Percentiles rank a stretch among this genome's conserved stretches.
Conservation (phyloP, 129 eudicot species). For the Escallonia rubra region DNA sequence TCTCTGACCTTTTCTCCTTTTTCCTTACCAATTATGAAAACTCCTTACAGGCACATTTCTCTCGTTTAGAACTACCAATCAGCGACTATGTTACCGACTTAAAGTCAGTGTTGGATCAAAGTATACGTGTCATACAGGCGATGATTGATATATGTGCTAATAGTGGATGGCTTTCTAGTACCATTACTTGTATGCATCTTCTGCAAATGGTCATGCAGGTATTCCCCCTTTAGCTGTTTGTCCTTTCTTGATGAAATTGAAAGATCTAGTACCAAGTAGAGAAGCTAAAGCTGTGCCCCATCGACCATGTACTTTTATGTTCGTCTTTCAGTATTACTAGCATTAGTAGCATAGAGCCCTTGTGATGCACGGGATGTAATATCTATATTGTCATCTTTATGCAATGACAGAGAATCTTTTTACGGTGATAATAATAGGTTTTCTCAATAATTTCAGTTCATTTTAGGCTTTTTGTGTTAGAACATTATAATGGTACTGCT, state of each 20-base stretch:
- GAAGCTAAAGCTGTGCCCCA: background rate
- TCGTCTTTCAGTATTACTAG: no score
- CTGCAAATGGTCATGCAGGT: conserved; percentile 99
- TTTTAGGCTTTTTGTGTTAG: no score
- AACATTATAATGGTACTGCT: no score
- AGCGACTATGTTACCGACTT: conserved; percentile 89
- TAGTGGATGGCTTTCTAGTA: conserved; percentile 97
- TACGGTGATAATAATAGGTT: no score
- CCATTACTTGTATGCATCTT: conserved; percentile 90
- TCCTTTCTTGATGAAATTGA: background rate
- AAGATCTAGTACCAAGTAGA: background rate
- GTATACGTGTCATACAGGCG: conserved; percentile 93
- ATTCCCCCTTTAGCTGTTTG: conserved; percentile 8
- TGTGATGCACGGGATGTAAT: no score
- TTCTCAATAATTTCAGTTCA: no score
- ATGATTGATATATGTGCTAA: conserved; percentile 98
- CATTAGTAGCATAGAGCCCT: no score
- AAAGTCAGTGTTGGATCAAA: conserved; percentile 96
- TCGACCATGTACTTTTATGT: no score
- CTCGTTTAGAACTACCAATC: conserved; percentile 77
- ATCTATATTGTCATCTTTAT: no score
- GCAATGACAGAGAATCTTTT: no score
- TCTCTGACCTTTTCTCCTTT: background rate
- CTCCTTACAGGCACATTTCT: conserved; percentile 78
- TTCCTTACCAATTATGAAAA: conserved; percentile 4